Conservation (phyloP, 768 basidiomycete genomes). For the Tephrocybe rancida region DNA sequence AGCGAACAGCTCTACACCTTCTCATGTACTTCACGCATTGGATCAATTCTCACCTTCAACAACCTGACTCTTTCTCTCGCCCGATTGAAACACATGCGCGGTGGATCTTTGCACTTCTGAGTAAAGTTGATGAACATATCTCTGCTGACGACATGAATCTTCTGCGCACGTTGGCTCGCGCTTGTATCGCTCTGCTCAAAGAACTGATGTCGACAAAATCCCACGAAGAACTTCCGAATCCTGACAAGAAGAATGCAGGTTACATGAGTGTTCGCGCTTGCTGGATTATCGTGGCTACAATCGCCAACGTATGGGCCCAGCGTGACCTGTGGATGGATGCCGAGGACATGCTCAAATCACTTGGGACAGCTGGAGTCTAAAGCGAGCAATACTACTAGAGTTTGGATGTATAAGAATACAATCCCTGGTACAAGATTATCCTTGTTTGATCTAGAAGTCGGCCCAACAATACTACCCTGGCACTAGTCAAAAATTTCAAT, state of each 20-base stretch:
- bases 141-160: slow-evolving; percentile 77
- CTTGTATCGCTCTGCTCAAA: slow-evolving; percentile 60
- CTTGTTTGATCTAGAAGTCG: neutral
- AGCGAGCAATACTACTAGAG: too few relatives aligned
- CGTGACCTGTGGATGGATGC: slow-evolving; percentile 82
- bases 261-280: slow-evolving; percentile 51
- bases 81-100: slow-evolving; percentile 62
- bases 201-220: slow-evolving; percentile 24
- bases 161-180: slow-evolving; percentile 75
- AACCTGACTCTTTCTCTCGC: slow-evolving; percentile 34
- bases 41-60: slow-evolving; percentile 65
- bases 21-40: slow-evolving; percentile 86
- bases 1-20: slow-evolving; percentile 75
- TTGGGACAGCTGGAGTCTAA: slow-evolving; percentile 13
- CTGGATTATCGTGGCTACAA: slow-evolving; percentile 72
- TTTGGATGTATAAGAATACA: too few relatives aligned
- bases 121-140: slow-evolving; percentile 67
- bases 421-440: neutral
- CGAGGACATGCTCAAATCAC: slow-evolving; percentile 45
- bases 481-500: neutral
- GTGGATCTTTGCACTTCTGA: slow-evolving; percentile 80
- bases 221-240: slow-evolving; percentile 8
- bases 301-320: slow-evolving; percentile 77
- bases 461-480: neutral
- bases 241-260: slow-evolving; percentile 8